A percentile compares a stretch with the other conserved stretches of the same genome.
Conservation (phyloP, 2,329 filamentous ascomycete genomes). For the Chrysoporthe austroafricana region DNA sequence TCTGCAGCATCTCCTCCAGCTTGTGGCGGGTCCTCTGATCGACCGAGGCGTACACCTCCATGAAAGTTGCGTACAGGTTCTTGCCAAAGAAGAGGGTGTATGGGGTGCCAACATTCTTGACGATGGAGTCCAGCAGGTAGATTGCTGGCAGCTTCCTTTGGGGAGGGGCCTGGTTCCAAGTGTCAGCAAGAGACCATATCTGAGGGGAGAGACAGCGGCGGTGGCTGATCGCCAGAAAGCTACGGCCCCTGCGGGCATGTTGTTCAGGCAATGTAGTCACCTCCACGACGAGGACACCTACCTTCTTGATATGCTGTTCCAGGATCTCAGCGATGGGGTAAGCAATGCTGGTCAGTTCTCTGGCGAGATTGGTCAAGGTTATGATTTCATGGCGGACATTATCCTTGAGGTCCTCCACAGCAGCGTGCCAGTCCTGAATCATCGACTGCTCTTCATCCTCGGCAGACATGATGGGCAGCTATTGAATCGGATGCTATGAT, state of each 20-base stretch:
- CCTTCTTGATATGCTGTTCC: constrained; percentile 91
- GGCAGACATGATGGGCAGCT: constrained; percentile 48
- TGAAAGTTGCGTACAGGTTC: constrained; percentile 91
- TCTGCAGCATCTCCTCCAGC: constrained; percentile 96
- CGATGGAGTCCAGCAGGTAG: constrained; percentile 96
- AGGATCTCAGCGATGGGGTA: constrained; percentile 88
- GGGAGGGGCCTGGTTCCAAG: constrained; percentile 72
- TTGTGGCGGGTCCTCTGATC: constrained; percentile 81
- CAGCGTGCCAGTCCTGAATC: constrained; percentile 91
- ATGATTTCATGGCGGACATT: constrained; percentile 96
- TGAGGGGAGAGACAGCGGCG: not conserved
- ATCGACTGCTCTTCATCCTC: constrained; percentile 74
- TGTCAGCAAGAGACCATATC: constrained; percentile 32
- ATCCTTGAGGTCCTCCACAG: constrained; percentile 85
- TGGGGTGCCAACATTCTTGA: constrained; percentile 97
- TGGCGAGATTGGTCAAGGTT: constrained; percentile 95
- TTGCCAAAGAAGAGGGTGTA: constrained; percentile 95
- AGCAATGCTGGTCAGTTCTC: constrained; percentile 95
- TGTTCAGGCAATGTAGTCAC: constrained; percentile 10
- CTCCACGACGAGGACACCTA: constrained; percentile 56
- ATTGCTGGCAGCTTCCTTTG: constrained; percentile 91
- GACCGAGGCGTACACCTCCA: constrained; percentile 93
- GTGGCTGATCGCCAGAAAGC: not conserved
- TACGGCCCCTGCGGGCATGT: not conserved
- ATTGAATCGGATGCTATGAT: constrained; percentile 11